phyloP scores from a whole-genome alignment of 371 early-diverging fungal species.

The Mortierella sp. region DNA sequence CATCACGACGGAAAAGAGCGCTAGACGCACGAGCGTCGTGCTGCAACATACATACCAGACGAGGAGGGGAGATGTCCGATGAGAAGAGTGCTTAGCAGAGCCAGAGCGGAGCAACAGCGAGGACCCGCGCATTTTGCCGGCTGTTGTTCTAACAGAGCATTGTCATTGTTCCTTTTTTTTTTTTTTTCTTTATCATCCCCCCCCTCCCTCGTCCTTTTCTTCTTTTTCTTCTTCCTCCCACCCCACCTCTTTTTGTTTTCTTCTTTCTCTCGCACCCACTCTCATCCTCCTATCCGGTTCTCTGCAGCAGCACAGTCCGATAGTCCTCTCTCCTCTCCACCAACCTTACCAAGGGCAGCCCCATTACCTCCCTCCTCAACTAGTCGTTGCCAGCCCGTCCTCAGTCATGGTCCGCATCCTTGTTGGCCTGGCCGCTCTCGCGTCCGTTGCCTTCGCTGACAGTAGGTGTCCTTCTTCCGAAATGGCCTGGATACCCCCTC shows the following conservation, averaged over 20 bases:
- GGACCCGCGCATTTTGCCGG: no score
- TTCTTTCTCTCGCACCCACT: not conserved
- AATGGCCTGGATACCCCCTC: no score
- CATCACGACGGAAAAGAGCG: no score
- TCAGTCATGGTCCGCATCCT: constrained; percentile 44
- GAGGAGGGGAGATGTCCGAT: no score
- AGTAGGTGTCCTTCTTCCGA: constrained; percentile 25
- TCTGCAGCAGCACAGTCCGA: constrained; percentile 1
- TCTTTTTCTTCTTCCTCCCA: not conserved
- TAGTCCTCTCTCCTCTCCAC: not conserved
- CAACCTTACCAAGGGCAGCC: not conserved
- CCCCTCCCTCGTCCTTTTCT: not conserved
- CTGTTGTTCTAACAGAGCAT: no score
- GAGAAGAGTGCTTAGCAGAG: no score
- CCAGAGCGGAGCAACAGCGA: no score
- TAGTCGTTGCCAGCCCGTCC: not conserved
- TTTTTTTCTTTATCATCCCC: no score
- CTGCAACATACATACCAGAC: no score
- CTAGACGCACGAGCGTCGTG: no score
- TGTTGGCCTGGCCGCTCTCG: constrained; percentile 32
- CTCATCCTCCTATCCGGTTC: constrained; percentile 3
- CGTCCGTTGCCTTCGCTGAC: constrained; percentile 40
- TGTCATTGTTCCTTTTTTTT: no score
- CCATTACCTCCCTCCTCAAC: constrained; percentile 1
- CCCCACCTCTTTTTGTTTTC: not conserved